Evolutionary conservation across 768 basidiomycete species (phyloP), one percentile per base, ranked within the genome.

Genomic region (Pulveroboletus frians): DNA sequence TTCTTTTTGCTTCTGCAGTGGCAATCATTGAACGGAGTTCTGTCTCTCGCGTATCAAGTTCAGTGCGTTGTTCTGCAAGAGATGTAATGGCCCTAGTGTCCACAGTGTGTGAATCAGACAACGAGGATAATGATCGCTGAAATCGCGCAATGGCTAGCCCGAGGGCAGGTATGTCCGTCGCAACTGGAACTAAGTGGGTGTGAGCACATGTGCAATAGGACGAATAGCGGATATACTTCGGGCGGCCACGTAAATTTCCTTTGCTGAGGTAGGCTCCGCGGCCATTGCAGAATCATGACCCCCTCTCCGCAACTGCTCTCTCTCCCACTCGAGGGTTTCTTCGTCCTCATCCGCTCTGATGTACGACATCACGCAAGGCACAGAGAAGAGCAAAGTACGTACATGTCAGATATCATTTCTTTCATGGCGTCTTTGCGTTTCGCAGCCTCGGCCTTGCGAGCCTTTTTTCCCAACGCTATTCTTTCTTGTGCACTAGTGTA

Each of bases 401-500:
- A 90, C 89, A 80, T 85, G 51, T 93, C 88, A 8, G 78, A 79
- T 50, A 93, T 92, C 74, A 91, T 71, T 63, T 89, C 89, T 50
- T 81, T 76, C 78, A 90, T 90, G 3, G 76, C 74, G 50, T 82
- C 81, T 56, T 82, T 76, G 18, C 78, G 76, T 62, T 84, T 84
- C 36, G 67, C 70, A 1, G 82, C 83, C 58, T 89, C 91, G 6
- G 71, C 59, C 59, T 89, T 92, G 41, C 80, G 74, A 0, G 84
- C 84, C 59, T 89, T 90, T 63, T 90, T 93, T 0, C 89, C 88
- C 3, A 93, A 68, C 0, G 91, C 87, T 45, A 93, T 88, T 30
- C 91, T 76, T 54, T 92, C 90, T 67, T 89, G 83, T 0, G 91
- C 90, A 57, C 83, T 88, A 1, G 91, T 93, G 57, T 83, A 93